Evolutionary conservation across 1,284 basidiomycete genomes (phyloP).

Genomic region (Malassezia cuniculi): DNA sequence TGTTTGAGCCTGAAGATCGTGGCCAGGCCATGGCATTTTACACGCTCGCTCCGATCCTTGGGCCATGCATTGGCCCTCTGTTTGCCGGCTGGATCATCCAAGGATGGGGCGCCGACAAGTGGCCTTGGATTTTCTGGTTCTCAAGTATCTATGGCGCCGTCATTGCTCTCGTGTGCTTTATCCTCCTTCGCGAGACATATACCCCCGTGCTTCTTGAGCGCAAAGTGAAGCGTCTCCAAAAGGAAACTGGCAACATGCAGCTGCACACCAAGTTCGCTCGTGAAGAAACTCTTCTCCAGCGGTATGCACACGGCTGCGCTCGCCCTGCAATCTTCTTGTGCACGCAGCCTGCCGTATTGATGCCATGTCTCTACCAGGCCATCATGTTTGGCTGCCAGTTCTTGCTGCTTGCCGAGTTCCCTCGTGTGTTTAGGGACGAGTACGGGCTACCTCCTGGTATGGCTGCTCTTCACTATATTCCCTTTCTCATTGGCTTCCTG

Average conservation of each 20-base stretch:
- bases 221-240: slow-evolving; percentile 48
- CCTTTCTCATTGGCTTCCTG: slow-evolving; percentile 47
- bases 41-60: slow-evolving; percentile 51
- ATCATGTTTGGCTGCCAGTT: slow-evolving; percentile 46
- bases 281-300: slow-evolving; percentile 39
- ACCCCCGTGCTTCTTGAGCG: slow-evolving; percentile 35
- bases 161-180: slow-evolving; percentile 22
- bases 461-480: slow-evolving; percentile 55
- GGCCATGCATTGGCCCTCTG: slow-evolving; percentile 24
- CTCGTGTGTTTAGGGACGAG: slow-evolving; percentile 52
- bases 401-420: slow-evolving; percentile 56
- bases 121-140: slow-evolving; percentile 28
- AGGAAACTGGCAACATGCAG: slow-evolving; percentile 42
- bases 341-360: slow-evolving; percentile 50
- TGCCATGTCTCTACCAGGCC: slow-evolving; percentile 50
- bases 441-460: slow-evolving; percentile 49
- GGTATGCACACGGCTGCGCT: slow-evolving; percentile 44
- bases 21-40: slow-evolving; percentile 42
- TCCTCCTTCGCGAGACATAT: slow-evolving; percentile 42
- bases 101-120: slow-evolving; percentile 11
- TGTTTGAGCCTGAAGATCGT: slow-evolving; percentile 54
- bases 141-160: slow-evolving; percentile 22
- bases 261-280: slow-evolving; percentile 27
- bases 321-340: slow-evolving; percentile 50
- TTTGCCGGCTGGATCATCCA: slow-evolving; percentile 26